These are phyloP conservation scores for Arthrobotrys conoides DNA, from an alignment of 2,329 filamentous ascomycete genomes.

Conservation along the genomic window DNA sequence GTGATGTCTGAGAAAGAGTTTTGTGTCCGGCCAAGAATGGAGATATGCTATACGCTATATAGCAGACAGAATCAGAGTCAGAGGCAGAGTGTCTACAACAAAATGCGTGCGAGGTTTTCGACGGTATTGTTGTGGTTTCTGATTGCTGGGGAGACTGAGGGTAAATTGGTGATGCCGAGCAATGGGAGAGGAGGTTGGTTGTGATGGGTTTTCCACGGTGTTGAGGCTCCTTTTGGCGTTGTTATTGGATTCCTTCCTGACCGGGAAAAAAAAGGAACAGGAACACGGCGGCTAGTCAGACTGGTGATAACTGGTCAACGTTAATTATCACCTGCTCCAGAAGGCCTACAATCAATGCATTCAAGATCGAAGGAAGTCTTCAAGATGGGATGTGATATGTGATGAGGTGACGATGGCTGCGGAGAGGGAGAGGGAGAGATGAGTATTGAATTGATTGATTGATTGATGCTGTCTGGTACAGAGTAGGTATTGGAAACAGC, in stretches of 20 bases:
- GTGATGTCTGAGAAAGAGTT: constrained; percentile 1
- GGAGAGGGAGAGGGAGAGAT: not conserved
- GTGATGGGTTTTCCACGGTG: constrained; percentile 43
- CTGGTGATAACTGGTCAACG: not conserved
- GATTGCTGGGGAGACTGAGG: not conserved
- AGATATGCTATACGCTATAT: not conserved
- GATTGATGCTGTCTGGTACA: constrained; percentile 58
- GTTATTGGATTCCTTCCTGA: constrained; percentile 40
- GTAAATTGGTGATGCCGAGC: constrained; percentile 42
- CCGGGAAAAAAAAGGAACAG: constrained; percentile 6
- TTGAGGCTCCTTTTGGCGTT: constrained; percentile 51
- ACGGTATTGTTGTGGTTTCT: not conserved
- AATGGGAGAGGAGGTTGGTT: constrained; percentile 49
- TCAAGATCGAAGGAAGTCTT: not conserved
- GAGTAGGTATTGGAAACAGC: constrained; percentile 34
- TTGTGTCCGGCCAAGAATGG: not conserved
- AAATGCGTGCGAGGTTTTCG: not conserved
- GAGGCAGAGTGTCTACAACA: not conserved
- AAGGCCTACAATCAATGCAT: constrained; percentile 22
- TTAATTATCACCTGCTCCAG: constrained; percentile 20
- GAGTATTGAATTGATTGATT: constrained; percentile 6
- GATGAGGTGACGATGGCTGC: constrained; percentile 23
- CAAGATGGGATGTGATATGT: constrained; percentile 44
- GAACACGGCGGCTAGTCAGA: constrained; percentile 1
- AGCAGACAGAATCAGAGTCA: too few species aligned